A percentile compares a stretch with the other conserved stretches of the same genome.
Conservation (phyloP, 371 early-diverging fungal species). For the Mortierella sp. region DNA sequence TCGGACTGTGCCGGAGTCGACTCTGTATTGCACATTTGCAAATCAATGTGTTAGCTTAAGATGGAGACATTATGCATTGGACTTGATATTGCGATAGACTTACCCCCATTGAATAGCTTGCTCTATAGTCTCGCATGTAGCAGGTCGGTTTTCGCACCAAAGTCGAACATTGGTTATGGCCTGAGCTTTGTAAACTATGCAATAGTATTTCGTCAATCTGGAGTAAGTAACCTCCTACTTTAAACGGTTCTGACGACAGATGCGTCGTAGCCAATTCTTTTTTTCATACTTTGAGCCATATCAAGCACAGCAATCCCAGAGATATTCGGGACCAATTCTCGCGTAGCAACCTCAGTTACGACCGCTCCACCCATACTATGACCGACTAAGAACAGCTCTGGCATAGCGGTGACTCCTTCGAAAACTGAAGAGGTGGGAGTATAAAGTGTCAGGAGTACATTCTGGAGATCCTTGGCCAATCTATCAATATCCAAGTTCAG, state of each 20-base stretch:
- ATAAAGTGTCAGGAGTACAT: constrained; percentile 60
- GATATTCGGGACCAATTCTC: constrained; percentile 65
- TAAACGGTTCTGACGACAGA: too few species aligned
- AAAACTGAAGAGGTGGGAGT: neutral
- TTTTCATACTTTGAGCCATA: constrained; percentile 81
- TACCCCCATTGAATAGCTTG: constrained; percentile 33
- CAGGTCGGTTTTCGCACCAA: constrained; percentile 22
- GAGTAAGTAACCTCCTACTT: too few species aligned
- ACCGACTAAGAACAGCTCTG: constrained; percentile 71
- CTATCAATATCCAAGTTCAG: constrained; percentile 65
- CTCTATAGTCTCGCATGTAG: constrained; percentile 9
- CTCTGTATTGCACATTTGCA: constrained; percentile 35
- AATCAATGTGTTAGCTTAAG: neutral
- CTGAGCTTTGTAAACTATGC: neutral
- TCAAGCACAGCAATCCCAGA: constrained; percentile 85
- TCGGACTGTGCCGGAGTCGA: constrained; percentile 71
- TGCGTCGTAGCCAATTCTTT: neutral
- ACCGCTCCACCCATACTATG: constrained; percentile 95
- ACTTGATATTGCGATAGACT: neutral
- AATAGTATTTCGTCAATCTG: neutral
- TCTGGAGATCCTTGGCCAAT: constrained; percentile 69
- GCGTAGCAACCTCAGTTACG: constrained; percentile 76
- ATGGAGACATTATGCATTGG: constrained; percentile 18
- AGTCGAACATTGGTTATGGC: constrained; percentile 15
- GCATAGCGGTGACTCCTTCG: neutral